Conservation (phyloP, 108 stramenopile species). For the Cyclotella choctawhatcheeana region DNA sequence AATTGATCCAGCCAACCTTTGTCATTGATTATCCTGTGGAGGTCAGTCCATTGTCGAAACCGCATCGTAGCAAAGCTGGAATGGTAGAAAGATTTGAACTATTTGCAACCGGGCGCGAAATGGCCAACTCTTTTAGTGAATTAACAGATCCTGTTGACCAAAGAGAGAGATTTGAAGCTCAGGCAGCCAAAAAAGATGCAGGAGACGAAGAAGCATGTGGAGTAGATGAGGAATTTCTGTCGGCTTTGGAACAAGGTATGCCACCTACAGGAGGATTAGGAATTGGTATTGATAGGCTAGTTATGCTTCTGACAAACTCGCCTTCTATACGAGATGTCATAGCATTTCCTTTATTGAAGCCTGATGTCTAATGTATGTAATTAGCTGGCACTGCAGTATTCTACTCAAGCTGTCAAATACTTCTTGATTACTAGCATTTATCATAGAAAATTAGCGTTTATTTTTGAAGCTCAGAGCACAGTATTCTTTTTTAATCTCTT, state of each 20-base stretch:
- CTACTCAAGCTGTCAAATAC: too few species aligned
- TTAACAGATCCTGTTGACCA: conserved; percentile 99
- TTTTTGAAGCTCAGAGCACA: conserved; percentile 52
- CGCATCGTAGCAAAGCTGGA: conserved; percentile 91
- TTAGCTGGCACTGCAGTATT: too few species aligned
- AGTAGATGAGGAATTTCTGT: conserved; percentile 97
- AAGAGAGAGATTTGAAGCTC: conserved; percentile 94
- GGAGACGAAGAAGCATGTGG: conserved; percentile 98
- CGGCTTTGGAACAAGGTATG: conserved; percentile 97
- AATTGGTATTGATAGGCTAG: conserved; percentile 97
- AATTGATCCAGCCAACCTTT: conserved; percentile 97
- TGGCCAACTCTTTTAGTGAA: conserved; percentile 98
- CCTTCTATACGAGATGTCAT: conserved; percentile 98
- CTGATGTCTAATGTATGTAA: conserved; percentile 28
- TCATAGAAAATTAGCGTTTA: too few species aligned
- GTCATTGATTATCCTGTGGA: conserved; percentile 98
- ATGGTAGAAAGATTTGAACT: conserved; percentile 98
- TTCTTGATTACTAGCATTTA: too few species aligned
- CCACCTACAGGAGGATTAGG: conserved; percentile 99
- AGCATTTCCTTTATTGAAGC: conserved; percentile 95
- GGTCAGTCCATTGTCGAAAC: conserved; percentile 97
- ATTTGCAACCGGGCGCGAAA: conserved; percentile 94
- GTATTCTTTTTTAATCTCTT: conserved; percentile 64
- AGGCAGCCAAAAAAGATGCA: conserved; percentile 91
- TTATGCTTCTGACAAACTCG: conserved; percentile 98